phyloP scores from a whole-genome alignment of 768 basidiomycete species.

The Tricholoma bakamatsutake region DNA sequence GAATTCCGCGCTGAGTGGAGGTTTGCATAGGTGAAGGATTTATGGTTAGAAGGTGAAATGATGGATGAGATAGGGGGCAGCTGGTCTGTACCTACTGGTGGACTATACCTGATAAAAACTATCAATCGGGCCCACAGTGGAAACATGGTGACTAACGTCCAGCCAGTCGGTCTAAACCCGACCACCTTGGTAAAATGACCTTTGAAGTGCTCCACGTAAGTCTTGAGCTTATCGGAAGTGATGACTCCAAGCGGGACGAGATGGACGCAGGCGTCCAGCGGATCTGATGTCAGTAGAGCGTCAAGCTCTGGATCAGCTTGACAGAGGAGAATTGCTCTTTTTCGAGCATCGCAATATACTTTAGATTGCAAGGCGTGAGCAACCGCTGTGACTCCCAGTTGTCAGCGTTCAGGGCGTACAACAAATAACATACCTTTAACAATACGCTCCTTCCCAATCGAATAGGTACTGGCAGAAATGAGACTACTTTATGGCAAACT shows the following conservation, averaged over 20 bases:
- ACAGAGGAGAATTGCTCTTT: slow-evolving; percentile 77
- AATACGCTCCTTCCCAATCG: slow-evolving; percentile 95
- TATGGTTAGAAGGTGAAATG: slow-evolving; percentile 59
- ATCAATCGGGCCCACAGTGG: background rate
- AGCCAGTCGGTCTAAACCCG: slow-evolving; percentile 92
- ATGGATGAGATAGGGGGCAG: slow-evolving; percentile 62
- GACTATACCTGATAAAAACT: slow-evolving; percentile 48
- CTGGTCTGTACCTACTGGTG: slow-evolving; percentile 56
- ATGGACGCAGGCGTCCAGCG: slow-evolving; percentile 75
- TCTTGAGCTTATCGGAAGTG: slow-evolving; percentile 67
- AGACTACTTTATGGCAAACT: background rate
- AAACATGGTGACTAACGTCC: slow-evolving; percentile 63
- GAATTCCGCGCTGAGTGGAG: slow-evolving; percentile 69
- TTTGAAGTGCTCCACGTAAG: slow-evolving; percentile 71
- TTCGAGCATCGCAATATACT: slow-evolving; percentile 85
- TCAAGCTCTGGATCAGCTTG: slow-evolving; percentile 82
- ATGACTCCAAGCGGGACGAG: slow-evolving; percentile 76
- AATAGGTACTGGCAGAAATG: slow-evolving; percentile 67
- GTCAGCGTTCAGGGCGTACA: slow-evolving; percentile 2
- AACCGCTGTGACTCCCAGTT: slow-evolving; percentile 47
- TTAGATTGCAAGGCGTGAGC: slow-evolving; percentile 76
- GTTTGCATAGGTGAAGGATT: slow-evolving; percentile 63
- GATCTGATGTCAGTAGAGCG: slow-evolving; percentile 68
- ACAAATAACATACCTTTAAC: slow-evolving; percentile 66
- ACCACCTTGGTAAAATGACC: slow-evolving; percentile 65